Conservation (phyloP, 2,329 filamentous ascomycete genomes). For the Nigrospora osmanthi region DNA sequence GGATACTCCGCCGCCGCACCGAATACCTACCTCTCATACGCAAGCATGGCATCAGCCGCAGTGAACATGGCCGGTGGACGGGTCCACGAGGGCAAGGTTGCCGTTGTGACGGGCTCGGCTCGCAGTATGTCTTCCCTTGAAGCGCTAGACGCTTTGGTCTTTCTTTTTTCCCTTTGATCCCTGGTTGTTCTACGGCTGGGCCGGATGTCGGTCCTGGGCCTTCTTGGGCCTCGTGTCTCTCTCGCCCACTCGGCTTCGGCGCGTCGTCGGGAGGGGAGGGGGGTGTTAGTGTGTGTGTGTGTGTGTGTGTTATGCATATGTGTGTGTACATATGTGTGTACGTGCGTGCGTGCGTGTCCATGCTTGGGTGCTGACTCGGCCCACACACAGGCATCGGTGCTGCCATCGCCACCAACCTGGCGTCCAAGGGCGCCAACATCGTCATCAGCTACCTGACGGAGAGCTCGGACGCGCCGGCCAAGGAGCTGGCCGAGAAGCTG, state of each 20-base stretch:
- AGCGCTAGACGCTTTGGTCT: too few relatives aligned
- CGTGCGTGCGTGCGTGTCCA: not conserved
- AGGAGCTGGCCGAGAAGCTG: conserved; percentile 39
- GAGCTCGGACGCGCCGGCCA: conserved; percentile 38
- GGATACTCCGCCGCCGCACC: too few relatives aligned
- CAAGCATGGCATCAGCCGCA: not conserved
- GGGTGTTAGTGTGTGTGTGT: too few relatives aligned
- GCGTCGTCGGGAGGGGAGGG: too few relatives aligned
- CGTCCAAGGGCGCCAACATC: conserved; percentile 50
- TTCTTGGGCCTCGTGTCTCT: too few relatives aligned
- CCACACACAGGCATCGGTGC: conserved; percentile 47
- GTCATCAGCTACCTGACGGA: conserved; percentile 53
- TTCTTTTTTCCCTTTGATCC: too few relatives aligned
- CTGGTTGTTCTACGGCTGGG: too few relatives aligned
- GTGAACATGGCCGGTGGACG: not conserved
- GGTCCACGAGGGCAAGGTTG: conserved; percentile 5
- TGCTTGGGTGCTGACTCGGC: not conserved
- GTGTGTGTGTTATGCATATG: too few relatives aligned
- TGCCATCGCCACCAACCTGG: conserved; percentile 47
- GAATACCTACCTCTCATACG: too few relatives aligned
- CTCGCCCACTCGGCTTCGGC: too few relatives aligned
- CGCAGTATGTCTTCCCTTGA: conserved; percentile 1
- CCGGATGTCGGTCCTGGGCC: too few relatives aligned
- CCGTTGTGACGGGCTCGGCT: conserved; percentile 4
- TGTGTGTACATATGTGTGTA: too few relatives aligned